Percentiles rank a stretch among this genome's conserved stretches.
Conservation (phyloP, 306 rosid species). For the Sicyos baderoa region DNA sequence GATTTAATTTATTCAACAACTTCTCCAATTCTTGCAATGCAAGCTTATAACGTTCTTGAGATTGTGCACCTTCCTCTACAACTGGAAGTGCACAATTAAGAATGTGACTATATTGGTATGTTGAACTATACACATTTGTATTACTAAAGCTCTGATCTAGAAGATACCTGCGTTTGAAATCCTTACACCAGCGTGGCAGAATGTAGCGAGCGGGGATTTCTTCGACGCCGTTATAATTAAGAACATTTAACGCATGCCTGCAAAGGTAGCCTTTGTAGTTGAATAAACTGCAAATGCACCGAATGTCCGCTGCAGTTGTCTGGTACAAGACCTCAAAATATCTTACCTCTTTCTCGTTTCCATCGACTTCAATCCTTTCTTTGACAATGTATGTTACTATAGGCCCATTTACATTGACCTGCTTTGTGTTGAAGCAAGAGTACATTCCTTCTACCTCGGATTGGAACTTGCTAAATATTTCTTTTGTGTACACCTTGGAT, state of each 20-base stretch:
- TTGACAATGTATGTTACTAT: constrained; percentile 58
- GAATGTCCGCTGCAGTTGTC: constrained; percentile 47
- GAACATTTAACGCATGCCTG: constrained; percentile 65
- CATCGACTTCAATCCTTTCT: constrained; percentile 53
- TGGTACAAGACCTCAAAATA: constrained; percentile 53
- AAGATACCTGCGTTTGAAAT: constrained; percentile 43
- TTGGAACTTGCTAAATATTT: constrained; percentile 48
- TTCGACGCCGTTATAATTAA: constrained; percentile 58
- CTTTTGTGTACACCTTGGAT: constrained; percentile 49
- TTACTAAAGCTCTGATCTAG: constrained; percentile 23
- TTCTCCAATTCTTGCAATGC: constrained; percentile 54
- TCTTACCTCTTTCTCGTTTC: constrained; percentile 45
- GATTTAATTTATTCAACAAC: constrained; percentile 45
- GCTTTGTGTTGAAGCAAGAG: constrained; percentile 67
- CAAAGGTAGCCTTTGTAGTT: constrained; percentile 68
- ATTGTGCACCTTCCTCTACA: constrained; percentile 58
- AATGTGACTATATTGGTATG: constrained; percentile 36
- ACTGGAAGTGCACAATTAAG: constrained; percentile 45
- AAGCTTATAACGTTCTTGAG: constrained; percentile 47
- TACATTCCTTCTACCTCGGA: constrained; percentile 66
- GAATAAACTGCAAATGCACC: constrained; percentile 81
- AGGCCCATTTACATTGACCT: constrained; percentile 51
- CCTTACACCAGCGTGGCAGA: constrained; percentile 56
- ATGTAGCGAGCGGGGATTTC: constrained; percentile 61
- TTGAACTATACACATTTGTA: constrained; percentile 27